Evolutionary conservation across 164 flowering plant species (phyloP).

Genomic region (Vitis rupestris): DNA sequence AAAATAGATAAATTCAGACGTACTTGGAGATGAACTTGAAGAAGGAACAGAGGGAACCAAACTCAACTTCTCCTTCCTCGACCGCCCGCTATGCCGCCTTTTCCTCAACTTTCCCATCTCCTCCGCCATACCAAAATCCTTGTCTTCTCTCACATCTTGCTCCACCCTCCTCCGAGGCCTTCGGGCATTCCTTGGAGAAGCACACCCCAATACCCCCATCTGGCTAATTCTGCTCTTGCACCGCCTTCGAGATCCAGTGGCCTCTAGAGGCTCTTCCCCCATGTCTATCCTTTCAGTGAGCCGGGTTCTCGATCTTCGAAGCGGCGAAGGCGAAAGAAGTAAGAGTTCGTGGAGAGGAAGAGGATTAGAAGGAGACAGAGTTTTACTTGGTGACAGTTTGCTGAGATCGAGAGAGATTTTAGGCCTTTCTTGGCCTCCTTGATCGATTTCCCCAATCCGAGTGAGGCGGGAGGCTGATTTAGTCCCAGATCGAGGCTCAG

Average conservation of each 20-base stretch:
- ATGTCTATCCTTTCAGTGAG: slow-evolving; percentile 43
- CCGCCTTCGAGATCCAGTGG: slow-evolving; percentile 36
- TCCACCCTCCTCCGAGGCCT: slow-evolving; percentile 54
- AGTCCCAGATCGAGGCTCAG: slow-evolving; percentile 31
- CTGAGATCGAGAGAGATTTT: slow-evolving; percentile 33
- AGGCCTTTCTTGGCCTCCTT: slow-evolving; percentile 8
- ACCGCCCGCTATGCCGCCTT: slow-evolving; percentile 39
- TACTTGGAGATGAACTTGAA: slow-evolving; percentile 42
- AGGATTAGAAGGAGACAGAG: slow-evolving; percentile 18
- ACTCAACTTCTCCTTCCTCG: slow-evolving; percentile 58
- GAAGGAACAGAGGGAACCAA: slow-evolving; percentile 36
- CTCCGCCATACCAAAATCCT: slow-evolving; percentile 48
- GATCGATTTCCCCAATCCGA: slow-evolving; percentile 15
- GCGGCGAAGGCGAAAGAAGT: slow-evolving; percentile 64
- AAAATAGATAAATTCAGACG: slow-evolving; percentile 2
- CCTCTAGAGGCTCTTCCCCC: slow-evolving; percentile 43
- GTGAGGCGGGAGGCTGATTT: slow-evolving; percentile 57
- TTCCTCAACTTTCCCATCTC: slow-evolving; percentile 54
- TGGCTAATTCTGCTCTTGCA: slow-evolving; percentile 43
- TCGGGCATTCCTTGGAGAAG: slow-evolving; percentile 58
- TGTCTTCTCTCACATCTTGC: slow-evolving; percentile 55
- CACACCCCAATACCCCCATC: slow-evolving; percentile 38
- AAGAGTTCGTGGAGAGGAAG: slow-evolving; percentile 56
- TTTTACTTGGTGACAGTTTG: slow-evolving; percentile 27
- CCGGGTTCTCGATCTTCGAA: slow-evolving; percentile 49